phyloP scores from a whole-genome alignment of 1,284 basidiomycete genomes.

The Fomitopsis betulina region DNA sequence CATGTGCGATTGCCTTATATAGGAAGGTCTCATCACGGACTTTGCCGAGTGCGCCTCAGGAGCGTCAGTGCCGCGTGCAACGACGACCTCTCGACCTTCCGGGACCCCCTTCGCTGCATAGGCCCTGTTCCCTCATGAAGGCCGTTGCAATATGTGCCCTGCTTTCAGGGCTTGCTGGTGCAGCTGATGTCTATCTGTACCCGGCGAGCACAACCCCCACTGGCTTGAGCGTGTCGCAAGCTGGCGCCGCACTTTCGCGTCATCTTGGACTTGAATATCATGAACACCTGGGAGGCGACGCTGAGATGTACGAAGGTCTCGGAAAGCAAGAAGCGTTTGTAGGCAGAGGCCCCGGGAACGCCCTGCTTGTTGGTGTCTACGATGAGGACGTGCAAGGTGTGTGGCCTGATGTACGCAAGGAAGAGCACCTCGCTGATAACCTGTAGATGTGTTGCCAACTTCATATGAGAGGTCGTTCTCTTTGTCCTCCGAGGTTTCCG shows the following conservation, averaged over 20 bases:
- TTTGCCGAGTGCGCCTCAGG: not conserved
- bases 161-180: slow-evolving; percentile 30
- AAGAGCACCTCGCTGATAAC: slow-evolving; percentile 5
- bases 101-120: not conserved
- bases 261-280: slow-evolving; percentile 69
- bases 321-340: slow-evolving; percentile 44
- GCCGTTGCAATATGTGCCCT: slow-evolving; percentile 23
- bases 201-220: slow-evolving; percentile 31
- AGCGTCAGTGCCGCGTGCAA: not conserved
- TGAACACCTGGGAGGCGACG: slow-evolving; percentile 42
- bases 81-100: not conserved
- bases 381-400: slow-evolving; percentile 55
- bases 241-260: slow-evolving; percentile 55
- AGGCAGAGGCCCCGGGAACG: slow-evolving; percentile 47
- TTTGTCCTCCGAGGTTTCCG: slow-evolving; percentile 24
- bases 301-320: slow-evolving; percentile 24
- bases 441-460: slow-evolving; percentile 42
- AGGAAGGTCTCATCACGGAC: not conserved
- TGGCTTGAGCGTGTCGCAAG: slow-evolving; percentile 44
- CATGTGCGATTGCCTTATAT: not conserved
- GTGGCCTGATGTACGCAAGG: slow-evolving; percentile 14
- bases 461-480: slow-evolving; percentile 42
- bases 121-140: slow-evolving; percentile 21
- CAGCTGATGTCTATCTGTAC: slow-evolving; percentile 49
- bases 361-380: slow-evolving; percentile 52